These are phyloP conservation scores for Talaromyces trachyspermus DNA, from an alignment of 495 filamentous ascomycete species.

Conservation along the genomic window DNA sequence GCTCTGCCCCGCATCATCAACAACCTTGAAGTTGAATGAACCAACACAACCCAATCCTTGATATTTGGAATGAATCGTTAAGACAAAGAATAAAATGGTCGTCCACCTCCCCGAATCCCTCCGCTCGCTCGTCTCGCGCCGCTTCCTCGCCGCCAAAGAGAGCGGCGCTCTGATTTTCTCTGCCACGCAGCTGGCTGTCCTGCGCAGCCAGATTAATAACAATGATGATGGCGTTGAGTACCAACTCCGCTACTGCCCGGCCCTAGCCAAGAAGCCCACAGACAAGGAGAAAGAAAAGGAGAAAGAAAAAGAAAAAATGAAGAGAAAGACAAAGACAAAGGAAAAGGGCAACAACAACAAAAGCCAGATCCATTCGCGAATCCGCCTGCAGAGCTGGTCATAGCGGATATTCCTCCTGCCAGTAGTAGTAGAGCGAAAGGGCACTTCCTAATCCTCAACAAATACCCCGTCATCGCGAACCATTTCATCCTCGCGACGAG, in stretches of 20 bases:
- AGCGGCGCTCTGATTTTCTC: conserved; percentile 52
- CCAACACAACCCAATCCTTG: too few relatives aligned
- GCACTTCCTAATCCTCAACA: conserved; percentile 71
- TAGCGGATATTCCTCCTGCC: conserved; percentile 47
- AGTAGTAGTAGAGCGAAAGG: conserved; percentile 8
- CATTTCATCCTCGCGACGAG: conserved; percentile 76
- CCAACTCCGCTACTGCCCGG: conserved; percentile 72
- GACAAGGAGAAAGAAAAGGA: conserved; percentile 28
- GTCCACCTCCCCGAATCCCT: too few relatives aligned
- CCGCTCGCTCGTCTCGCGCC: conserved; percentile 44
- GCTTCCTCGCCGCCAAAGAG: conserved; percentile 46
- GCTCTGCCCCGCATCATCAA: too few relatives aligned
- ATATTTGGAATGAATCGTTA: too few relatives aligned
- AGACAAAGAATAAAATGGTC: too few relatives aligned
- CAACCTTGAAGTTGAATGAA: too few relatives aligned
- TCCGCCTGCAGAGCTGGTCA: conserved; percentile 53
- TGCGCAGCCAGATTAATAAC: conserved; percentile 29
- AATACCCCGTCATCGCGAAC: conserved; percentile 69
- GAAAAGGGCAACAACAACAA: conserved; percentile 26
- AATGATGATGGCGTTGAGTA: conserved; percentile 41
- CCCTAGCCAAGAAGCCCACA: conserved; percentile 64
- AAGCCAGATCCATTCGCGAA: conserved; percentile 68
- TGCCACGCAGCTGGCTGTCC: conserved; percentile 47
- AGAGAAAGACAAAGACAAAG: background rate
- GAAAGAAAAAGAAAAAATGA: too few relatives aligned